Evolutionary conservation across 176 grass and related monocot species (phyloP).

Genomic region (Pharus latifolius): DNA sequence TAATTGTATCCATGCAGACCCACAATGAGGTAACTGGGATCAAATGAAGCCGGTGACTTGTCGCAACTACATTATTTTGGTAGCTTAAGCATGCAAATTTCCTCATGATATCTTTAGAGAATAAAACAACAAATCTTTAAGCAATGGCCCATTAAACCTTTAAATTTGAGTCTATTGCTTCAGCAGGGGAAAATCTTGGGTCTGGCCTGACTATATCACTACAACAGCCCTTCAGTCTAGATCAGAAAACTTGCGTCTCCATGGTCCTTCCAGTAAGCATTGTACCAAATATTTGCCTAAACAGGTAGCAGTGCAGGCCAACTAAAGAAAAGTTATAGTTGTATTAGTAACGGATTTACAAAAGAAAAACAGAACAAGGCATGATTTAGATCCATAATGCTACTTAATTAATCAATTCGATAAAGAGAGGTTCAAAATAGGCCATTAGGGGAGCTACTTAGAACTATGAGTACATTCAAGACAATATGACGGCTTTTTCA

Average conservation of each 20-base stretch:
- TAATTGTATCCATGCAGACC: not conserved
- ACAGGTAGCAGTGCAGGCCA: not conserved
- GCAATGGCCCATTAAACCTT: not conserved
- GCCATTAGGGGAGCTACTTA: not conserved
- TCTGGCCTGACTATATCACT: not conserved
- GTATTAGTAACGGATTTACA: not conserved
- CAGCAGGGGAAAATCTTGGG: not conserved
- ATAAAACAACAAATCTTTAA: not conserved
- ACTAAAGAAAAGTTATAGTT: not conserved
- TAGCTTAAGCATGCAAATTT: not conserved
- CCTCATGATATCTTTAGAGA: not conserved
- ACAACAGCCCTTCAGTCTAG: not conserved
- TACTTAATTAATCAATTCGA: too few relatives aligned
- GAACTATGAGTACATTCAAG: not conserved
- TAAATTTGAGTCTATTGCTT: not conserved
- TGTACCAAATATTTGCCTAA: not conserved
- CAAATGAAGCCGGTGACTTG: not conserved
- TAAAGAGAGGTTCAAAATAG: not conserved
- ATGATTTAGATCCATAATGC: too few relatives aligned
- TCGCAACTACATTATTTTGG: not conserved
- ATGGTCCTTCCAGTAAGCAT: not conserved
- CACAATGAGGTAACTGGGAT: not conserved
- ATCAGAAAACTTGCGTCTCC: not conserved
- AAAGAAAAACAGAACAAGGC: not conserved
- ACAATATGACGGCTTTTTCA: not conserved